These are phyloP conservation scores for Globisporangium okanoganense DNA, from an alignment of 352 stramenopile genomes.

Conservation along the genomic window DNA sequence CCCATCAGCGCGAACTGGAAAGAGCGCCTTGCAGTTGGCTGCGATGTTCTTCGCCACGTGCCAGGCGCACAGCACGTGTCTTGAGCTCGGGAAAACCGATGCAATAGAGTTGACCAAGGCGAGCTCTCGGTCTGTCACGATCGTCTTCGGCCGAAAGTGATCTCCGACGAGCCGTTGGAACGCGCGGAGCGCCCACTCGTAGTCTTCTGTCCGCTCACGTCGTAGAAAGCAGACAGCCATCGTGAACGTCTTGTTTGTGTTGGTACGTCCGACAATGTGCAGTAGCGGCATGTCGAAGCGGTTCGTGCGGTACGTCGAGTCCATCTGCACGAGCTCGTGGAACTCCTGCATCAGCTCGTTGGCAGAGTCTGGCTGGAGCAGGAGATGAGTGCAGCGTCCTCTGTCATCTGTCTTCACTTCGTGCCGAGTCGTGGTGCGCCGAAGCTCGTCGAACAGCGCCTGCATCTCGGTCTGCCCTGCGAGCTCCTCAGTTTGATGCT, in stretches of 20 bases:
- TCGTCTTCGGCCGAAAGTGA: too few relatives aligned
- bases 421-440: not conserved
- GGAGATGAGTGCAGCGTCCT: not conserved
- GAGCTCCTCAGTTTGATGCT: too few relatives aligned
- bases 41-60: too few relatives aligned
- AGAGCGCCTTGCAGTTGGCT: too few relatives aligned
- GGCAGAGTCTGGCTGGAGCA: not conserved
- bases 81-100: too few relatives aligned
- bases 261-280: conserved; percentile 1
- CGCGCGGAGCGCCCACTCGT: too few relatives aligned
- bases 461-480: not conserved
- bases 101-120: too few relatives aligned
- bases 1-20: too few relatives aligned
- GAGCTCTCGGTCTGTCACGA: too few relatives aligned
- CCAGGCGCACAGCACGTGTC: too few relatives aligned
- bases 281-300: conserved; percentile 5
- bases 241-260: conserved; percentile 5
- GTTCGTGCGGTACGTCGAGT: conserved; percentile 7
- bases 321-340: not conserved
- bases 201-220: too few relatives aligned
- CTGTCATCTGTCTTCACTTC: not conserved
- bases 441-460: not conserved
- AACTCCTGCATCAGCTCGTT: not conserved
- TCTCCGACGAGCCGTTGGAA: too few relatives aligned
- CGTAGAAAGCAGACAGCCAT: not conserved